Evolutionary conservation across 495 filamentous ascomycete genomes (phyloP).

Genomic region (Neurospora sp.): DNA sequence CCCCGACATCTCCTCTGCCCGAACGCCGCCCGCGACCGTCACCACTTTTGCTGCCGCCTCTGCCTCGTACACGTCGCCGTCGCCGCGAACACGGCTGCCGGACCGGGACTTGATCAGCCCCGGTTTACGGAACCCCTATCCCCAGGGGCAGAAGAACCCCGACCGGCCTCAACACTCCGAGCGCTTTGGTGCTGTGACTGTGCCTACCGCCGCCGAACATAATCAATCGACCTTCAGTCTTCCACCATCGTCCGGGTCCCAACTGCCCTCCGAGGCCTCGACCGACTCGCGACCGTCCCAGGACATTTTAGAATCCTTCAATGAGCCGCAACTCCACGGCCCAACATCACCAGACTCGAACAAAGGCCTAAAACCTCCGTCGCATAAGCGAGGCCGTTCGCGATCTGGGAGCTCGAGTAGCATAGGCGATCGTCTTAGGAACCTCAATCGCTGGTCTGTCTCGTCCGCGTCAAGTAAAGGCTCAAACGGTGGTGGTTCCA

Average conservation of each 20-base stretch:
- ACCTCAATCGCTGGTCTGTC: constrained; percentile 74
- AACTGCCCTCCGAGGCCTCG: not conserved
- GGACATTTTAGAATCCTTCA: constrained; percentile 21
- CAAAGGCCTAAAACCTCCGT: constrained; percentile 14
- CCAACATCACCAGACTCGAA: constrained; percentile 6
- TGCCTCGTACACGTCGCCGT: constrained; percentile 9
- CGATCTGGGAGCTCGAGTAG: constrained; percentile 33
- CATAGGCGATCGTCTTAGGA: constrained; percentile 56
- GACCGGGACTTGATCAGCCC: constrained; percentile 4
- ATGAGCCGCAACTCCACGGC: constrained; percentile 14
- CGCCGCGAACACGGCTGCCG: constrained; percentile 8
- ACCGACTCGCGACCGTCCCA: constrained; percentile 4
- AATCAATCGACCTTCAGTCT: constrained; percentile 2
- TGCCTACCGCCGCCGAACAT: not conserved
- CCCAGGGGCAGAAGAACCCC: constrained; percentile 1
- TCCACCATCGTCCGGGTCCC: constrained; percentile 11
- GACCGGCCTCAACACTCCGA: not conserved
- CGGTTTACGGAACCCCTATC: constrained; percentile 3
- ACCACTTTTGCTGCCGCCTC: constrained; percentile 1
- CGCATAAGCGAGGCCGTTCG: constrained; percentile 25
- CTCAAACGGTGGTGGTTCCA: constrained; percentile 37
- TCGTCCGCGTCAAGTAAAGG: constrained; percentile 61
- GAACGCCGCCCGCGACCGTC: constrained; percentile 5
- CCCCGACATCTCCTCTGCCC: no score
- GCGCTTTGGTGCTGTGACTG: constrained; percentile 3